Base-by-base conservation (phyloP, 257 asterid genomes). In the Solanum lycopersicoides region DNA sequence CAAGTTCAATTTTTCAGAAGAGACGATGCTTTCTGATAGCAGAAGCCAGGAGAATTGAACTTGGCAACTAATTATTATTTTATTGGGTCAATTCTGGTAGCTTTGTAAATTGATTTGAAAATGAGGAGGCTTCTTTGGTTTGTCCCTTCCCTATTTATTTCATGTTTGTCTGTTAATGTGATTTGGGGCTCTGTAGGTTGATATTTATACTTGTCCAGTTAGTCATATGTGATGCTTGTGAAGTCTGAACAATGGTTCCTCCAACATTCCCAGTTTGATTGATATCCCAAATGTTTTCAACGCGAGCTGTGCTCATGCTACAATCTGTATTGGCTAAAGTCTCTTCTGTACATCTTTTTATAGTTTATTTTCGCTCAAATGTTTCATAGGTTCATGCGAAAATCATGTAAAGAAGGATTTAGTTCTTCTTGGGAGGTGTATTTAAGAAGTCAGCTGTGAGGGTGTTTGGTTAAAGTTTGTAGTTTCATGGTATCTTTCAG, bases 1-100 rank as follows among this genome's bases (percentile, higher is more conserved):
- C 91, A 92, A 83, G 91, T 96, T 95, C 91, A 41, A 80, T 63
- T 93, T 93, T 87, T 88, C 93, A 45, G 92, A 90, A 77, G 89
- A 84, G 83, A 84, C 84, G 9, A 84, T 80, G 56, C 85, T 87
- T 37, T 68, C 91, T 34, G 89, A 88, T 82, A 88, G 84, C 83
- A 89, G 87, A 84, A 42, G 63, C 45, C 39, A 42, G 65, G 87
- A 84, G 83, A 28, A 37, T 89, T 56, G 83, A 87, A 65, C 86
- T 86, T 82, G 35, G 23, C 11, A 28, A 32, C 72, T n/a, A 20
- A 76, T 45, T 15, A 25, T 74, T 20, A 9, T 34, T 23, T 30
- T 28, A n/a, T n/a, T 14, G 69, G 42, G 42, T 82, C 45, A 34
- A 25, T 66, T 63, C 39, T 13, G 83, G 50, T 88, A 41, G 83